phyloP scores from a whole-genome alignment of 2,329 filamentous ascomycete species.

The Cryphonectria carpinicola region DNA sequence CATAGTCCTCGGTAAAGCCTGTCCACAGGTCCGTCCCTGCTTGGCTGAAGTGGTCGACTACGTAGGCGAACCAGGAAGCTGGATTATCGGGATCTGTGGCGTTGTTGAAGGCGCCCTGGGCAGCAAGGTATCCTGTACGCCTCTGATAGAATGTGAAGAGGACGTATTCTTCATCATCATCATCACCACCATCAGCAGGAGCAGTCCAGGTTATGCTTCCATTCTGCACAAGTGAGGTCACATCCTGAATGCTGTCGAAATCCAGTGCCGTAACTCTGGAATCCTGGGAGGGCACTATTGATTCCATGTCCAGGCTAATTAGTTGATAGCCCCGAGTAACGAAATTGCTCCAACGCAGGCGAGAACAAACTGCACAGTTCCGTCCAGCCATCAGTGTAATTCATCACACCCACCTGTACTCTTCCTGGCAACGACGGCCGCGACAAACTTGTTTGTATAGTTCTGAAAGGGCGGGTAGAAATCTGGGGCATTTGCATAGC shows the following conservation, averaged over 20 bases:
- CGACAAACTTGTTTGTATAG: slow-evolving; percentile 19
- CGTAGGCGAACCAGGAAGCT: slow-evolving; percentile 22
- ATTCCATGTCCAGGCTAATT: not conserved
- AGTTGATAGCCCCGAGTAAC: not conserved
- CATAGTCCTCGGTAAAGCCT: slow-evolving; percentile 14
- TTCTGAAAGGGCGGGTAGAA: slow-evolving; percentile 17
- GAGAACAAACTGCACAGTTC: not conserved
- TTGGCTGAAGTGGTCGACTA: slow-evolving; percentile 22
- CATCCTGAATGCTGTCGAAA: slow-evolving; percentile 12
- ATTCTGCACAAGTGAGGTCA: slow-evolving; percentile 14
- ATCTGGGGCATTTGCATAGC: slow-evolving; percentile 17
- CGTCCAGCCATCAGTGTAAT: not conserved
- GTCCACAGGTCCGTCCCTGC: slow-evolving; percentile 20
- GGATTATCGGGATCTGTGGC: slow-evolving; percentile 20
- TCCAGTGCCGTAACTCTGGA: slow-evolving; percentile 14
- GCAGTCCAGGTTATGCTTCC: slow-evolving; percentile 16
- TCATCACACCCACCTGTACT: slow-evolving; percentile 5
- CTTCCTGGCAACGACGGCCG: slow-evolving; percentile 13
- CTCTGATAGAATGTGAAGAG: slow-evolving; percentile 17
- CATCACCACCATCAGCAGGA: slow-evolving; percentile 5
- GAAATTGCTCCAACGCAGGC: not conserved
- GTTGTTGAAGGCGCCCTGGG: slow-evolving; percentile 20
- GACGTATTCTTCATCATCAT: slow-evolving; percentile 12
- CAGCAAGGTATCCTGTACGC: slow-evolving; percentile 19
- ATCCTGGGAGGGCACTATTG: slow-evolving; percentile 2